Conservation (phyloP, 2,329 filamentous ascomycete genomes). For the Fusarium sp. region DNA sequence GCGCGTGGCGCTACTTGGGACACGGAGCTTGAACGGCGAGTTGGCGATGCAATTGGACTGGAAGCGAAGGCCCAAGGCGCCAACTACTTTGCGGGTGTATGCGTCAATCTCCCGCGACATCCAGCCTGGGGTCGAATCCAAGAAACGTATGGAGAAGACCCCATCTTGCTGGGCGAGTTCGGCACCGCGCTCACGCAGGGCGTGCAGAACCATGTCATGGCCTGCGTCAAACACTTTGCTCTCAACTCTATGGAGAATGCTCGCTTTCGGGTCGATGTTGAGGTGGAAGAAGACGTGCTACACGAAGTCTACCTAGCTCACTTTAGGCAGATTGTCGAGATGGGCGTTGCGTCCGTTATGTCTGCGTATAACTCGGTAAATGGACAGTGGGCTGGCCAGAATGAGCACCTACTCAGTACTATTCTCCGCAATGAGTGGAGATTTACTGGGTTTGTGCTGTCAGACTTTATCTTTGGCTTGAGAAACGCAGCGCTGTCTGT, state of each 20-base stretch:
- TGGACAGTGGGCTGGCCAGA: slow-evolving; percentile 40
- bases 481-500: slow-evolving; percentile 30
- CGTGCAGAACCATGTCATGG: slow-evolving; percentile 43
- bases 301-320: slow-evolving; percentile 44
- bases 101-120: slow-evolving; percentile 44
- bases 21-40: slow-evolving; percentile 24
- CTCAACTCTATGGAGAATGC: slow-evolving; percentile 47
- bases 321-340: slow-evolving; percentile 34
- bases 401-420: slow-evolving; percentile 27
- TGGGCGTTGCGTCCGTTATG: slow-evolving; percentile 37
- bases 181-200: slow-evolving; percentile 35
- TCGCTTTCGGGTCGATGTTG: slow-evolving; percentile 42
- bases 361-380: slow-evolving; percentile 41
- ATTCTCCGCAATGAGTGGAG: slow-evolving; percentile 39
- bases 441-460: slow-evolving; percentile 38
- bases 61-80: slow-evolving; percentile 38
- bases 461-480: slow-evolving; percentile 40
- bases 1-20: slow-evolving; percentile 45
- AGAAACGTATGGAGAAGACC: slow-evolving; percentile 45
- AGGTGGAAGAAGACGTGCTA: slow-evolving; percentile 31
- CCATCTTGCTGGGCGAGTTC: slow-evolving; percentile 39
- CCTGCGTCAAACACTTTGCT: slow-evolving; percentile 43
- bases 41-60: slow-evolving; percentile 41
- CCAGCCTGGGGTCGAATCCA: slow-evolving; percentile 45
- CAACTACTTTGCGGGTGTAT: slow-evolving; percentile 42